Evolutionary conservation across 1,284 basidiomycete species (phyloP), one percentile per base, ranked within the genome.

Genomic region (Pascua guehoae): DNA sequence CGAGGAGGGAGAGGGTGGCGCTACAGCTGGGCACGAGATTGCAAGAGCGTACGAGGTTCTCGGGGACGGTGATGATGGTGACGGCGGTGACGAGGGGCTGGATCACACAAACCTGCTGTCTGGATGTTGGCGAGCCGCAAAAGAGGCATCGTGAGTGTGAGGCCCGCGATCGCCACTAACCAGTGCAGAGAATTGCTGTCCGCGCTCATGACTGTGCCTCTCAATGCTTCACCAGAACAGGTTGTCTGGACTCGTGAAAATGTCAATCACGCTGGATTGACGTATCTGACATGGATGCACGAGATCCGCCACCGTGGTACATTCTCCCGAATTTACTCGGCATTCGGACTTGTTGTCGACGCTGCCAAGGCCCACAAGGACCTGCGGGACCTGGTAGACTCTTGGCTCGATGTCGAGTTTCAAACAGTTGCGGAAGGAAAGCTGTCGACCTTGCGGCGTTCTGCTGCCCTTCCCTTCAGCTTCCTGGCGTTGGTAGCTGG

Each of bases 221-320:
- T 73, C 2, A 32, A 47, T 8, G 41, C 12, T 32, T 32, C 24
- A 47, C 58, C 51, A 47, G 36, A 24, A 39, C 67, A 69, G 40
- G 49, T 16, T 0, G 51, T 74, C 2, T 77, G 75, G 75, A 56
- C 51, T 9, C 46, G 40, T n/a, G 53, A 59, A 0, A 69, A 73
- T 8, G 57, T 76, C 7, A 52, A 67, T 24, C 12, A 18, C n/a
- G 66, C 67, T 3, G 76, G 76, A 0, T 44, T 57, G 12, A 56
- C 60, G 8, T 76, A 73, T 54, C 60, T 74, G 14, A 58, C 56
- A 1, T 78, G 76, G 76, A 56, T 78, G 58, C 71, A 73, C 46
- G 73, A 75, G 57, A 71, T 78, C 46, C 69, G 75, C 24, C 76
- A 78, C 59, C 62, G 74, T 8, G 76, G 75, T 4, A 76, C 75